These are phyloP conservation scores for Asterophora lycoperdoides DNA, from an alignment of 768 basidiomycete species.

Conservation along the genomic window DNA sequence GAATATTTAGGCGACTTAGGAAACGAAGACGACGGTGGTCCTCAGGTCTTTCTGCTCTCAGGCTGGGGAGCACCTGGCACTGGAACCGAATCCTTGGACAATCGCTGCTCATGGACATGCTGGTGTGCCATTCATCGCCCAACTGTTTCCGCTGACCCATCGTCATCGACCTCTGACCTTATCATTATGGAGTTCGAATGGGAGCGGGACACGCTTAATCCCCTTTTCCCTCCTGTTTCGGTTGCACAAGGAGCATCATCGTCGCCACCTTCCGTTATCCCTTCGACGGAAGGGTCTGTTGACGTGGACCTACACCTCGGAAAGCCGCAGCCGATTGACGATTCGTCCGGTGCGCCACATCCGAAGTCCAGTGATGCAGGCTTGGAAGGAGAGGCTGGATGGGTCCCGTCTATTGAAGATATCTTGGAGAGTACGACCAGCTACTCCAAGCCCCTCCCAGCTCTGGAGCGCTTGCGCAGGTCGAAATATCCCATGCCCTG, in stretches of 20 bases:
- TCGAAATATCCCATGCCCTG: slow-evolving; percentile 25
- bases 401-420: slow-evolving; percentile 49
- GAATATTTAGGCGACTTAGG: slow-evolving; percentile 53
- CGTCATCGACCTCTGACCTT: slow-evolving; percentile 24
- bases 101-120: slow-evolving; percentile 55
- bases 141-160: slow-evolving; percentile 16
- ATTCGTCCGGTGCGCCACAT: neutral
- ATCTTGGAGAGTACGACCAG: slow-evolving; percentile 72
- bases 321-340: neutral
- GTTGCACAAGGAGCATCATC: neutral
- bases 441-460: slow-evolving; percentile 61
- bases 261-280: neutral
- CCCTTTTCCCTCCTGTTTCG: slow-evolving; percentile 49
- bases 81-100: slow-evolving; percentile 24
- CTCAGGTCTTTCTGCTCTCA: slow-evolving; percentile 65
- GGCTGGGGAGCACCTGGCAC: slow-evolving; percentile 70
- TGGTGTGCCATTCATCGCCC: slow-evolving; percentile 68
- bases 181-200: slow-evolving; percentile 81
- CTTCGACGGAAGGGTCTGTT: neutral
- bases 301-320: neutral
- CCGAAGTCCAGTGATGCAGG: neutral
- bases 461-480: slow-evolving; percentile 63
- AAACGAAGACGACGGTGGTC: slow-evolving; percentile 41
- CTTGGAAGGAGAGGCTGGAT: slow-evolving; percentile 22
- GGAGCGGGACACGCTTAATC: slow-evolving; percentile 65